These are phyloP conservation scores for Xylaria nigripes DNA, from an alignment of 495 filamentous ascomycete genomes.

Conservation along the genomic window DNA sequence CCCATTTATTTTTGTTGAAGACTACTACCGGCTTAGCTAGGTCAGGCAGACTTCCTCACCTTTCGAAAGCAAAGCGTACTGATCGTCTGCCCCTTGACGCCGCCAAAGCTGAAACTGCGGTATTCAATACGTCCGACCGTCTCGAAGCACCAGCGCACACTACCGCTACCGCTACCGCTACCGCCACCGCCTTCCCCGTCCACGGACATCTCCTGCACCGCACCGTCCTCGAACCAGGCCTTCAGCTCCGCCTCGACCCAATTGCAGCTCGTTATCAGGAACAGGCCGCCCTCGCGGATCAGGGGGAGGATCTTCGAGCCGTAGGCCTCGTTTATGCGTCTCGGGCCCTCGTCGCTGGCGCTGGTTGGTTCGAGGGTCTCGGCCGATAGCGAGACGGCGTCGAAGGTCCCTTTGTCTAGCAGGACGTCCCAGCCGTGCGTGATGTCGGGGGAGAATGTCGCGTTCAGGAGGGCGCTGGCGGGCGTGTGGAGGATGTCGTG, in stretches of 20 bases:
- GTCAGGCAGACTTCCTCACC: constrained; percentile 25
- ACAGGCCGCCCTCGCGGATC: constrained; percentile 58
- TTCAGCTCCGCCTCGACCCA: constrained; percentile 89
- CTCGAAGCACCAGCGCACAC: constrained; percentile 22
- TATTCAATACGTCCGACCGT: constrained; percentile 64
- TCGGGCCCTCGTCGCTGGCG: constrained; percentile 55
- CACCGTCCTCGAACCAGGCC: constrained; percentile 54
- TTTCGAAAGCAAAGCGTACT: constrained; percentile 70
- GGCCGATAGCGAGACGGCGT: constrained; percentile 71
- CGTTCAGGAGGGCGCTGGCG: constrained; percentile 24
- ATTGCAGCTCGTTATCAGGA: constrained; percentile 91
- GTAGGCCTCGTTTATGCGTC: constrained; percentile 66
- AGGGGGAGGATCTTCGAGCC: constrained; percentile 53
- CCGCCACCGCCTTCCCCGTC: background rate
- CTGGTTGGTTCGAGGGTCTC: constrained; percentile 43
- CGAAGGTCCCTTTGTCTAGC: constrained; percentile 95
- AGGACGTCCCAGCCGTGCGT: constrained; percentile 68
- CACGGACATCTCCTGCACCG: background rate
- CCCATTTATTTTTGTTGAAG: too few species aligned
- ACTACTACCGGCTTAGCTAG: too few species aligned
- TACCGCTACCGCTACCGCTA: too few species aligned
- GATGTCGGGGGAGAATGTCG: constrained; percentile 29
- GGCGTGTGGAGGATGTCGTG: constrained; percentile 66
- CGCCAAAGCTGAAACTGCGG: constrained; percentile 77
- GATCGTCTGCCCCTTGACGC: constrained; percentile 75